Percentiles rank a stretch among this genome's conserved stretches.
Conservation (phyloP, 1,284 basidiomycete genomes). For the Austroboletus novae-zelandiae region DNA sequence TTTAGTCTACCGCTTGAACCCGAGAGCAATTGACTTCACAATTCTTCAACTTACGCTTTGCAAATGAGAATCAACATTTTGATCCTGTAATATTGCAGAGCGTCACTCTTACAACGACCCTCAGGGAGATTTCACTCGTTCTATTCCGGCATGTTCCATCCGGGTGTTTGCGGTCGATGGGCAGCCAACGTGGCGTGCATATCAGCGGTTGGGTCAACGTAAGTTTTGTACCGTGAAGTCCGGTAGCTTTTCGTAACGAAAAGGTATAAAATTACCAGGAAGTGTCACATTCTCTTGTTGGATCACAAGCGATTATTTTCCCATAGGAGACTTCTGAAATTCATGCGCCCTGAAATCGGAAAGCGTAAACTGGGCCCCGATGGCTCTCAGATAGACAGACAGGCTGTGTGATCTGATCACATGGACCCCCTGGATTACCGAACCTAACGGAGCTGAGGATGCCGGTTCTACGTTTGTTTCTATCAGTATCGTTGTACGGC, state of each 20-base stretch:
- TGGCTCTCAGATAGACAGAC: neutral
- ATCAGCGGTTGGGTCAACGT: neutral
- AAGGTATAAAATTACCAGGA: neutral
- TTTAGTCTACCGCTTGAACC: too few relatives aligned
- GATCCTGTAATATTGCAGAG: neutral
- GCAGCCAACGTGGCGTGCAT: neutral
- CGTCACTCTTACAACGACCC: neutral
- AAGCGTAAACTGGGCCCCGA: neutral
- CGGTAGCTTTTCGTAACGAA: neutral
- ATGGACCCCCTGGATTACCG: conserved; percentile 7
- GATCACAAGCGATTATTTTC: neutral
- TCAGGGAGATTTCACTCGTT: neutral
- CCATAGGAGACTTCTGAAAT: neutral
- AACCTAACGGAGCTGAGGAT: conserved; percentile 1
- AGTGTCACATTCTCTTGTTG: neutral
- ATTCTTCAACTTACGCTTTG: too few relatives aligned
- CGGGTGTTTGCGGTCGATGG: neutral
- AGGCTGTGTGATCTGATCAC: conserved; percentile 11
- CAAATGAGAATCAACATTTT: neutral
- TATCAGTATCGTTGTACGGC: conserved; percentile 27
- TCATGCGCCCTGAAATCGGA: neutral
- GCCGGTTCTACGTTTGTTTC: conserved; percentile 5
- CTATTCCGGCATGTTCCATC: neutral
- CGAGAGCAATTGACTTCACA: too few relatives aligned
- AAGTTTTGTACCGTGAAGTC: conserved; percentile 3